Evolutionary conservation across 345 rosid genomes (phyloP).

Genomic region (Cochlearia excelsa): DNA sequence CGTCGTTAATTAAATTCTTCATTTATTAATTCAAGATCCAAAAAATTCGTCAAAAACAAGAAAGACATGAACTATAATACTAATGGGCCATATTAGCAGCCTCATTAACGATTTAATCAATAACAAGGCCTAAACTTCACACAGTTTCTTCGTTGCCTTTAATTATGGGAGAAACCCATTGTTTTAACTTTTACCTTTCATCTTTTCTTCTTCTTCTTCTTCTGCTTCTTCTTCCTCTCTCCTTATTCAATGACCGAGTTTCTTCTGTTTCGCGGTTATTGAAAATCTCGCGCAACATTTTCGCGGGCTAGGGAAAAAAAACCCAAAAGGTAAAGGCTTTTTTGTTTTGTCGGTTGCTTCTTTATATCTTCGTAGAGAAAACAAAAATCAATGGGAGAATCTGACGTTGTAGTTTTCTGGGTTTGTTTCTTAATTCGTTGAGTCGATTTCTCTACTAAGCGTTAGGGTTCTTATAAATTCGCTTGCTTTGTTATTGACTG

Average conservation of each 20-base stretch:
- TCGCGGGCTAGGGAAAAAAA: conserved; percentile 26
- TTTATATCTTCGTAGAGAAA: neutral
- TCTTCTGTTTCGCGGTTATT: conserved; percentile 27
- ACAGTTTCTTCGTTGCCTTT: conserved; percentile 16
- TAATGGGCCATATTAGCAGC: neutral
- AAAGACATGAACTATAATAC: neutral
- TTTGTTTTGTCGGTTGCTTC: neutral
- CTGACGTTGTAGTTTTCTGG: neutral
- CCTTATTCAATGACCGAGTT: conserved; percentile 16
- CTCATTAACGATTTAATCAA: neutral
- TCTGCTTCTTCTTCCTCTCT: neutral
- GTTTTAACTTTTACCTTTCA: no score
- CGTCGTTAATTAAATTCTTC: no score
- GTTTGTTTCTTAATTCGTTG: conserved; percentile 4
- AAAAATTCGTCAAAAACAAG: neutral
- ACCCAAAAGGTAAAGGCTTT: conserved; percentile 2
- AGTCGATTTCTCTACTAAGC: conserved; percentile 2
- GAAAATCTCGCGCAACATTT: conserved; percentile 22
- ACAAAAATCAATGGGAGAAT: neutral
- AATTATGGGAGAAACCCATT: neutral
- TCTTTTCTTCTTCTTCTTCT: conserved; percentile 1
- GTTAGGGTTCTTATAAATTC: conserved; percentile 13
- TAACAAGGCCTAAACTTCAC: conserved; percentile 1
- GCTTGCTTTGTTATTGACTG: neutral
- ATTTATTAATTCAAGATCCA: no score